Evolutionary conservation across 2,329 filamentous ascomycete species (phyloP), one percentile per base, ranked within the genome.

Genomic region (Cercospora canescens): DNA sequence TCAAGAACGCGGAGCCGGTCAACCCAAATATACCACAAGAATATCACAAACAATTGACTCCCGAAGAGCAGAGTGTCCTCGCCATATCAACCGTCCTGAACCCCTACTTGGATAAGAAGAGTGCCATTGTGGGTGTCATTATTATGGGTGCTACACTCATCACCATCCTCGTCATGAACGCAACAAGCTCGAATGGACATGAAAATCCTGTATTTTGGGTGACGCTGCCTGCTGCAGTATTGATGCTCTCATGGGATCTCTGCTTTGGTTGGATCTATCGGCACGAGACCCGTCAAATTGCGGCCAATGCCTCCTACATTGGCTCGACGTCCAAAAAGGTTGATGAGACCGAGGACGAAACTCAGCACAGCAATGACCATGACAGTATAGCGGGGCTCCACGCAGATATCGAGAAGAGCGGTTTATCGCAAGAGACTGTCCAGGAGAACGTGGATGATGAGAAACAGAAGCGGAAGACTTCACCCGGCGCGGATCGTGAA

Each of bases 11-110:
- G 67, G 83, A 83, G 21, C 89, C 89, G 0, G 84, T 91, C 9
- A 92, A 92, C 62, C 90, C 90, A 0, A 92, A 92, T 67, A 92
- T 92, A 54, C 90, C 89, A 0, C 52, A 35, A 12, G 52, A 35
- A 8, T 12, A 11, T 11, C 28, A 56, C 32, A 80, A 88, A 64
- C 85, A 86, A 0, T 81, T 87, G 67, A 81, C 82, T 0, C 84
- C 85, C 8, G 84, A 87, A 55, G 80, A 85, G 58, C 84, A 86
- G 9, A 79, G 81, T 8, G 85, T 89, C 67, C 76, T 85, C 0
- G 88, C 88, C 0, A 82, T 92, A 0, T 89, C 90, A 68, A 89
- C 92, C 72, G 91, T 92, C 71, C 86, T 92, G 84, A 91, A 92
- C 69, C 90, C 90, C 0, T 92, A 89, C 64, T 76, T 92, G 0